These are phyloP conservation scores for Phytopythium kandeliae DNA, from an alignment of 352 stramenopile species.

Conservation along the genomic window DNA sequence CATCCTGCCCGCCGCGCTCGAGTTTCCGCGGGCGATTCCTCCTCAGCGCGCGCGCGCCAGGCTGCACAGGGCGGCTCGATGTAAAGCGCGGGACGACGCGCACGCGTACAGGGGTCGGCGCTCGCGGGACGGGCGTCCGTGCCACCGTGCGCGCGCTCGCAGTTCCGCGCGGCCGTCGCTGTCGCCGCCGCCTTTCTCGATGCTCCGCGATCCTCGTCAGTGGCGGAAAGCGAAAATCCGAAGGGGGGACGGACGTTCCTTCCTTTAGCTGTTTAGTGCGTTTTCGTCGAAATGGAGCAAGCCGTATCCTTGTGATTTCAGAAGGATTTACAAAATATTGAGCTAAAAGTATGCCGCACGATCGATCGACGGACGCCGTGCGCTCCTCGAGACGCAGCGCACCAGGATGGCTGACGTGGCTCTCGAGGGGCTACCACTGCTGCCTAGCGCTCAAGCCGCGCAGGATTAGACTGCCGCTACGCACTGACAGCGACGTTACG, in stretches of 20 bases:
- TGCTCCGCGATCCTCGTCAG: constrained; percentile 6
- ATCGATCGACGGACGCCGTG: no score
- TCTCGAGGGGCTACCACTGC: no score
- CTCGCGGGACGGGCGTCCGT: background rate
- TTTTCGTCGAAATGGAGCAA: constrained; percentile 5
- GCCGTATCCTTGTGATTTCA: background rate
- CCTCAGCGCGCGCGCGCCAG: background rate
- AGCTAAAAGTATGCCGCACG: no score
- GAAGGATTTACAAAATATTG: background rate
- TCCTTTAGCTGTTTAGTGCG: background rate
- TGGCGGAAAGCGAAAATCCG: constrained; percentile 1
- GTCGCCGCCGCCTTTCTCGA: constrained; percentile 2
- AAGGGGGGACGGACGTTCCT: constrained; percentile 1
- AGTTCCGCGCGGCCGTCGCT: background rate
- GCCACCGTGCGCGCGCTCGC: background rate
- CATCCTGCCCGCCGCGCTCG: constrained; percentile 48
- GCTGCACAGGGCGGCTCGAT: background rate
- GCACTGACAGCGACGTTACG: no score
- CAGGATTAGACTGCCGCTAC: no score
- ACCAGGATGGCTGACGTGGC: no score
- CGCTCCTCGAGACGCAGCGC: no score
- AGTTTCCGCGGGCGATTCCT: background rate
- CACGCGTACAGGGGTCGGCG: background rate
- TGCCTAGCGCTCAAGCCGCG: no score
- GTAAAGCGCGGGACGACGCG: constrained; percentile 1